phyloP scores from a whole-genome alignment of 2,329 filamentous ascomycete genomes.

The Fusarium verrucosum region DNA sequence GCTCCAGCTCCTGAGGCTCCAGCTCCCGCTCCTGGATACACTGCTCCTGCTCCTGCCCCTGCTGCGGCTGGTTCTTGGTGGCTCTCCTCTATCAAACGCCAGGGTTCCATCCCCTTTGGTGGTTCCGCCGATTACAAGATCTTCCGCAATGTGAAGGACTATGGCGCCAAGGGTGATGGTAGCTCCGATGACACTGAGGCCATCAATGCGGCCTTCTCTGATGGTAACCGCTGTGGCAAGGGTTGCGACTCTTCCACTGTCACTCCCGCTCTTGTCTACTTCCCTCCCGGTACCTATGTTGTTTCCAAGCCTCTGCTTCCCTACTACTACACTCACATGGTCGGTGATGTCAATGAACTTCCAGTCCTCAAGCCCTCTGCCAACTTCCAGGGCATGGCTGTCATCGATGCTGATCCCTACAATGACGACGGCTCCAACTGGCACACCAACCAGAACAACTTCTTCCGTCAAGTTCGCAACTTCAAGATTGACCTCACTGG shows the following conservation, averaged over 20 bases:
- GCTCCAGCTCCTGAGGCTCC: slow-evolving; percentile 3
- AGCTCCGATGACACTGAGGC: slow-evolving; percentile 84
- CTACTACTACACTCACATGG: slow-evolving; percentile 92
- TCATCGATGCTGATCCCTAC: slow-evolving; percentile 92
- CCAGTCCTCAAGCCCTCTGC: slow-evolving; percentile 80
- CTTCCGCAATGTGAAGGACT: slow-evolving; percentile 81
- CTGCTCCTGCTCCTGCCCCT: slow-evolving; percentile 19
- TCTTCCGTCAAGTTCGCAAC: slow-evolving; percentile 85
- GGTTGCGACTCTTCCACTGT: slow-evolving; percentile 85
- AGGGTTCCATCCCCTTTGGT: slow-evolving; percentile 74
- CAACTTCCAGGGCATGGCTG: slow-evolving; percentile 82
- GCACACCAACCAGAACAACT: slow-evolving; percentile 85
- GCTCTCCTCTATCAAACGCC: slow-evolving; percentile 73
- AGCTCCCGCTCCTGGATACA: too few relatives aligned
- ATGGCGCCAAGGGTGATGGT: slow-evolving; percentile 74
- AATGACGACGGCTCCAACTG: slow-evolving; percentile 72
- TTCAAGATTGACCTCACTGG: slow-evolving; percentile 79
- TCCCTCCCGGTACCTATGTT: slow-evolving; percentile 86
- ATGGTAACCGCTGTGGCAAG: slow-evolving; percentile 80
- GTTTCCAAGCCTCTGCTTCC: slow-evolving; percentile 82
- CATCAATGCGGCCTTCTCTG: slow-evolving; percentile 84
- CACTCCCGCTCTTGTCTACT: slow-evolving; percentile 89
- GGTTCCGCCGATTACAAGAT: slow-evolving; percentile 68
- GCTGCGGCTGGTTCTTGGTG: slow-evolving; percentile 65
- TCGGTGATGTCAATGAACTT: slow-evolving; percentile 78